Base-by-base conservation (phyloP, 169 alveolate genomes). In the Theileria orientalis region DNA sequence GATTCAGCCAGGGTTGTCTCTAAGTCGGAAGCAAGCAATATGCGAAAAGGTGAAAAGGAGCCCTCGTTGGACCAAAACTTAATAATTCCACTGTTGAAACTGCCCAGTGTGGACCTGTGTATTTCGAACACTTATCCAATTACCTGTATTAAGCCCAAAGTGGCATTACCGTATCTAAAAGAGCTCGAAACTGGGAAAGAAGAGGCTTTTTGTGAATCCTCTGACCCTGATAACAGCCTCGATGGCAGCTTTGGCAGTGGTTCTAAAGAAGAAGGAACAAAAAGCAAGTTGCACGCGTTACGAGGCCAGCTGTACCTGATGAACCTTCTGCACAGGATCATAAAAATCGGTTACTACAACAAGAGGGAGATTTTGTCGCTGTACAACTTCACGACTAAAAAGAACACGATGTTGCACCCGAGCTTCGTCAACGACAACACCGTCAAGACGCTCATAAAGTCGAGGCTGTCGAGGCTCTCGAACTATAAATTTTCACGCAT, bases 71-170 rank as follows among this genome's bases (percentile, higher is more conserved):
- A 14, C 52, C 13, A 42, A 16, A 56, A 19, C 16, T 13, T 56
- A 56, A 13, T 56, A 29, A 13, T 56, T 21, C 64, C 64, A 19
- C 16, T 29, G 27, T 14, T 60, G 9, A 19, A 19, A 21, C 60
- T 60, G 6, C 69, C 69, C 27, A 60, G 69, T 41, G 6, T 60
- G 32, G 11, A 41, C 27, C 60, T 60, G 14, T 60, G 69, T 33
- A 25, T 60, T 9, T 3, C 46, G 11, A 60, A 30, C 30, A 21
- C 68, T 8, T 6, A 8, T 33, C 68, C 68, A 33, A 60, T 60
- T 6, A 30, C 16, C 30, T 60, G 60, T 30, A 56, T 19, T n/a
- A n/a, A n/a, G n/a, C n/a, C n/a, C n/a, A n/a, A n/a, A n/a, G n/a
- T n/a, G n/a, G n/a, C n/a, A n/a, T n/a, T n/a, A n/a, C n/a, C n/a